A percentile compares a stretch with the other conserved stretches of the same genome.
These are phyloP conservation scores for Citrus inodora DNA, from an alignment of 345 rosid species.

Conservation along the genomic window DNA sequence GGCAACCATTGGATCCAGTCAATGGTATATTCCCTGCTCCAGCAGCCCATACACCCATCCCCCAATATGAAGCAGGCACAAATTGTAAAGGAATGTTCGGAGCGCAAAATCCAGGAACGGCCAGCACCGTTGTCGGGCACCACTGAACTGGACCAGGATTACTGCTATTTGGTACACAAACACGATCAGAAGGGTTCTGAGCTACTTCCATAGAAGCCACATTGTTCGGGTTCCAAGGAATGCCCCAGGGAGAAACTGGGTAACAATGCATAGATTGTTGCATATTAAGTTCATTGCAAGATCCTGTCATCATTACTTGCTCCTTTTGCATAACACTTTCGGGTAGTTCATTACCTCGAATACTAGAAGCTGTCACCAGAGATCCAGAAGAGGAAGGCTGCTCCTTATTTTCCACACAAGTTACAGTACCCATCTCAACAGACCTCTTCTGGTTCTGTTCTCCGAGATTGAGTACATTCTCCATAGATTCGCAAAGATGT, in stretches of 20 bases:
- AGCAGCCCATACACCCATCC: conserved; percentile 43
- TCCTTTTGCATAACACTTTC: conserved; percentile 28
- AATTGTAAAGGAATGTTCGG: conserved; percentile 52
- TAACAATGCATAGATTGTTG: conserved; percentile 27
- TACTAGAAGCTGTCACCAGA: conserved; percentile 25
- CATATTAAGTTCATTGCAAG: conserved; percentile 16
- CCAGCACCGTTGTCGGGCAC: conserved; percentile 47
- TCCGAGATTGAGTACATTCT: conserved; percentile 47
- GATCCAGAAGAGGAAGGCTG: conserved; percentile 40
- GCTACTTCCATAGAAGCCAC: conserved; percentile 21
- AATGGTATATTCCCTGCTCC: conserved; percentile 32
- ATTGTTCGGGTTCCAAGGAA: conserved; percentile 45
- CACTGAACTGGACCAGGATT: conserved; percentile 38
- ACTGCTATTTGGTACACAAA: conserved; percentile 17
- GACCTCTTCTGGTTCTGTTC: conserved; percentile 40
- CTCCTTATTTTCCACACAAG: conserved; percentile 29
- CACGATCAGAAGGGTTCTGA: conserved; percentile 31
- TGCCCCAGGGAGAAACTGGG: conserved; percentile 43
- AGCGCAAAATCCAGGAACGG: conserved; percentile 41
- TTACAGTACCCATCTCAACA: conserved; percentile 27
- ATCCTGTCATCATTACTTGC: conserved; percentile 25
- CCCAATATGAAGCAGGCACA: conserved; percentile 53
- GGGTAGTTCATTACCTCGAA: conserved; percentile 26
- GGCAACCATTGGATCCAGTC: conserved; percentile 29
- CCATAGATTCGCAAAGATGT: conserved; percentile 56